phyloP scores from a whole-genome alignment of 768 basidiomycete genomes.

The Podaxis sp. region DNA sequence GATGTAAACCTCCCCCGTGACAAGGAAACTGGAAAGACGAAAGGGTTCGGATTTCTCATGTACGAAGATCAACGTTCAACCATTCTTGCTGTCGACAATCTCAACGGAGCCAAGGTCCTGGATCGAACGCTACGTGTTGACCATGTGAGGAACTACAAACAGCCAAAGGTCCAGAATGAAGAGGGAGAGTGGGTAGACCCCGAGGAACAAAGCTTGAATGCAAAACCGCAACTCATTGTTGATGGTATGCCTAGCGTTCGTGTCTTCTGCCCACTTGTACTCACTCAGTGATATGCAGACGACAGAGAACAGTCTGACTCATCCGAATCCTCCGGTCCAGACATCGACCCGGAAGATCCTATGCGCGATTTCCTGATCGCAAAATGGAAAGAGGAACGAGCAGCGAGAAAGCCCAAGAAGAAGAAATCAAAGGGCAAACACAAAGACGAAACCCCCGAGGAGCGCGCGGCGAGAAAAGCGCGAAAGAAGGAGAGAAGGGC shows the following conservation, averaged over 20 bases:
- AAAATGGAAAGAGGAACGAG: slow-evolving; percentile 71
- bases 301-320: slow-evolving; percentile 57
- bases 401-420: slow-evolving; percentile 61
- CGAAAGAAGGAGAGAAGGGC: slow-evolving; percentile 69
- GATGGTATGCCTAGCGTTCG: slow-evolving; percentile 39
- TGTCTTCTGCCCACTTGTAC: slow-evolving; percentile 5
- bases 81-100: slow-evolving; percentile 94
- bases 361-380: slow-evolving; percentile 92
- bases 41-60: slow-evolving; percentile 96
- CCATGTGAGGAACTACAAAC: slow-evolving; percentile 90
- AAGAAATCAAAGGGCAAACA: slow-evolving; percentile 63
- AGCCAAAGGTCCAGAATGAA: slow-evolving; percentile 69
- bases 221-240: slow-evolving; percentile 66
- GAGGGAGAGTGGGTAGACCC: slow-evolving; percentile 87
- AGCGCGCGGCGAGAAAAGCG: slow-evolving; percentile 72
- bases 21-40: slow-evolving; percentile 87
- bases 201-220: slow-evolving; percentile 86
- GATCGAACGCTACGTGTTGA: slow-evolving; percentile 89
- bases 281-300: slow-evolving; percentile 29
- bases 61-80: slow-evolving; percentile 98
- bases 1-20: slow-evolving; percentile 94
- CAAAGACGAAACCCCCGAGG: slow-evolving; percentile 78
- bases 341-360: slow-evolving; percentile 94
- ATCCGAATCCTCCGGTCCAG: slow-evolving; percentile 58
- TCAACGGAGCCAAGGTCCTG: slow-evolving; percentile 90